A percentile compares a stretch with the other conserved stretches of the same genome.
Evolutionary conservation across 768 basidiomycete species (phyloP).

Genomic region (Tulasnella sp.): DNA sequence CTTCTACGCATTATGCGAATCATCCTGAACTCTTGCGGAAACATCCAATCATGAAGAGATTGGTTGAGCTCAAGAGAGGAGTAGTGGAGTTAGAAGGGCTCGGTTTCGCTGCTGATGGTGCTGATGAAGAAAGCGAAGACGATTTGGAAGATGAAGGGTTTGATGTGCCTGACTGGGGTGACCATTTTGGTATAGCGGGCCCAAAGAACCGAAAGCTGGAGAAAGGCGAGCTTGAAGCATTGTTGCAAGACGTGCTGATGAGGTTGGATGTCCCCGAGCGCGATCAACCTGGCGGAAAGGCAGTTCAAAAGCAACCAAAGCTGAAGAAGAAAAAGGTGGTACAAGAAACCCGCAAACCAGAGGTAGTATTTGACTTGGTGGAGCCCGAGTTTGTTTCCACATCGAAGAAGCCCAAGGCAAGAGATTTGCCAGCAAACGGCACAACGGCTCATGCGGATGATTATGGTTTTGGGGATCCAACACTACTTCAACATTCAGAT

Average conservation of each 20-base stretch:
- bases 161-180: too few species aligned
- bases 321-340: constrained; percentile 20
- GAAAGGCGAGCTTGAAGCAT: neutral
- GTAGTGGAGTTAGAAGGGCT: constrained; percentile 72
- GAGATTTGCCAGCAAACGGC: neutral
- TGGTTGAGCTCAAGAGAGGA: constrained; percentile 72
- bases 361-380: constrained; percentile 58
- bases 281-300: neutral
- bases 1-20: constrained; percentile 48
- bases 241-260: constrained; percentile 10
- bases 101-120: constrained; percentile 38
- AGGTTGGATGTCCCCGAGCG: constrained; percentile 20
- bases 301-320: constrained; percentile 21
- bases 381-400: constrained; percentile 59
- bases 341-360: constrained; percentile 19
- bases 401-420: constrained; percentile 18
- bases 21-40: constrained; percentile 48
- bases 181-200: too few species aligned
- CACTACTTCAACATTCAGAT: constrained; percentile 54
- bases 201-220: neutral
- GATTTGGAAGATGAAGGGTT: constrained; percentile 34
- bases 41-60: constrained; percentile 60
- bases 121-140: constrained; percentile 22
- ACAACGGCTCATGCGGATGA: constrained; percentile 20
- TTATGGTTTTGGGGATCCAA: constrained; percentile 59